Conservation (phyloP, 2,329 filamentous ascomycete genomes). For the Hysterium pulicare region DNA sequence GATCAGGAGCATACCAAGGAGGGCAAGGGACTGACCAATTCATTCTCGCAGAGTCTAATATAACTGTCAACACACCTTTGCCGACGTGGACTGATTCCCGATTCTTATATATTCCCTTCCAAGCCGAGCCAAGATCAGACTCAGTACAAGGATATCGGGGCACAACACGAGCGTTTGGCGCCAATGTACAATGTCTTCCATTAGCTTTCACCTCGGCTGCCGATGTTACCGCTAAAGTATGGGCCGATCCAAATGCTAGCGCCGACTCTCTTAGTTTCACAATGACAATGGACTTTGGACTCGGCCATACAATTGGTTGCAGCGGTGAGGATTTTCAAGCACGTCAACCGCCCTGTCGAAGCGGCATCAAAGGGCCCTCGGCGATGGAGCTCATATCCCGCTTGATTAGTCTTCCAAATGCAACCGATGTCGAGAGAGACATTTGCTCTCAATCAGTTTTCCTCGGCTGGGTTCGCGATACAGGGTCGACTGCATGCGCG, state of each 20-base stretch:
- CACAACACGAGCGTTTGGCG: slow-evolving; percentile 33
- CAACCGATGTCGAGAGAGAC: slow-evolving; percentile 15
- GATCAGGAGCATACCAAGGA: slow-evolving; percentile 25
- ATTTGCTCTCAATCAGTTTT: slow-evolving; percentile 20
- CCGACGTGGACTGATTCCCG: slow-evolving; percentile 50
- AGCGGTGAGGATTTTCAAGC: no score
- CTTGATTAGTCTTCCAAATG: slow-evolving; percentile 11
- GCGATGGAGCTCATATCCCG: slow-evolving; percentile 14
- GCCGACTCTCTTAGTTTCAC: no score
- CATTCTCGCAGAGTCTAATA: slow-evolving; percentile 46
- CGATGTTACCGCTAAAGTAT: slow-evolving; percentile 6
- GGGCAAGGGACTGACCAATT: slow-evolving; percentile 37
- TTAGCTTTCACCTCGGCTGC: slow-evolving; percentile 16
- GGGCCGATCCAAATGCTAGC: no score
- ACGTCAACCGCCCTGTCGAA: no score
- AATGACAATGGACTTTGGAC: background rate
- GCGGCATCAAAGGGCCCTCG: slow-evolving; percentile 9
- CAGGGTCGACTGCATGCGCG: slow-evolving; percentile 11
- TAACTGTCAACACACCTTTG: slow-evolving; percentile 41
- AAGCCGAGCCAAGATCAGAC: slow-evolving; percentile 1
- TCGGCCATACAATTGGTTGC: background rate
- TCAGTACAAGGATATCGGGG: slow-evolving; percentile 16
- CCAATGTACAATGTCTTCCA: slow-evolving; percentile 30
- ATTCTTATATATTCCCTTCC: slow-evolving; percentile 50
- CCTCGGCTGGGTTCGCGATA: slow-evolving; percentile 25